These are phyloP conservation scores for Pyricularia sp. DNA, from an alignment of 2,329 filamentous ascomycete species.

Conservation along the genomic window DNA sequence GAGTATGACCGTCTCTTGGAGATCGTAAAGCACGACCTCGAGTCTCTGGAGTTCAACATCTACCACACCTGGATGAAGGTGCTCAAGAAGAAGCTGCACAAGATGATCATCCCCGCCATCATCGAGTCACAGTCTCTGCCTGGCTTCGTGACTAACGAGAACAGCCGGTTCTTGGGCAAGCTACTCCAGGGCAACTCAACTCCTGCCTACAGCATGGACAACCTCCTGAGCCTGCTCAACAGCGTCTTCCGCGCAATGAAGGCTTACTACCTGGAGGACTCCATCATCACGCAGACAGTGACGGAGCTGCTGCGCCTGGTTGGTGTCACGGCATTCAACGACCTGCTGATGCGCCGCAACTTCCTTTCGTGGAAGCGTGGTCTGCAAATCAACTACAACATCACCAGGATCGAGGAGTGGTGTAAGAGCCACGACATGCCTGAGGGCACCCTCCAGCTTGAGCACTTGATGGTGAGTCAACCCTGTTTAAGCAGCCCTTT, in stretches of 20 bases:
- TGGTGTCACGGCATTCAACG: constrained; percentile 96
- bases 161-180: constrained; percentile 96
- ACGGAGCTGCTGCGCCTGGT: constrained; percentile 89
- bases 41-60: constrained; percentile 98
- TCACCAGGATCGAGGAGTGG: constrained; percentile 98
- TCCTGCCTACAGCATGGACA: constrained; percentile 99
- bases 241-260: constrained; percentile 99
- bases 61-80: constrained; percentile 99
- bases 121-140: constrained; percentile 98
- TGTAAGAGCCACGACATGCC: constrained; percentile 99
- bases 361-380: constrained; percentile 99
- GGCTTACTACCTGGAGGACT: constrained; percentile 92
- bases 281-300: constrained; percentile 90
- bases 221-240: constrained; percentile 88
- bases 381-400: constrained; percentile 99
- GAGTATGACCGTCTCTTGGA: constrained; percentile 96
- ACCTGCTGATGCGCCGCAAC: constrained; percentile 93
- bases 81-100: constrained; percentile 96
- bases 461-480: constrained; percentile 81
- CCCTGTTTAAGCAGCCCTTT: neutral
- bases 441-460: constrained; percentile 90
- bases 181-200: constrained; percentile 81
- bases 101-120: constrained; percentile 99
- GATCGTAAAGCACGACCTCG: constrained; percentile 97
- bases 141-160: constrained; percentile 97